Conservation (phyloP, 768 basidiomycete species). For the Collybiopsis confluens region DNA sequence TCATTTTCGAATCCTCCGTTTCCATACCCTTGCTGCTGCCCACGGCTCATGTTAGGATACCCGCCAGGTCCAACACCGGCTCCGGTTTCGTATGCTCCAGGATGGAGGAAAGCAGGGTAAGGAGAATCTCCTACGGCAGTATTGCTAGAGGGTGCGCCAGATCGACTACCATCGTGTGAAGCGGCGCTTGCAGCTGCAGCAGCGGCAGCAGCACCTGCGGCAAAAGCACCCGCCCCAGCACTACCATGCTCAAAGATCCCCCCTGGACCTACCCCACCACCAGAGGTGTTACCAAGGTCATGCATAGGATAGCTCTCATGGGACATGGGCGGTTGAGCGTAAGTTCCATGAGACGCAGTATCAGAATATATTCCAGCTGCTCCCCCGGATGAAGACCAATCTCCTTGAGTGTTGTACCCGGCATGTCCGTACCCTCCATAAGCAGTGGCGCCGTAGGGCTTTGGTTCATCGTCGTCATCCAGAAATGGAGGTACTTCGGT, state of each 20-base stretch:
- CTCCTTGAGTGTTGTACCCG: conserved; percentile 6
- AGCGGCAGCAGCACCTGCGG: conserved; percentile 33
- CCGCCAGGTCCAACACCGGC: conserved; percentile 12
- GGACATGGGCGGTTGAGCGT: conserved; percentile 40
- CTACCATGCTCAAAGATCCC: conserved; percentile 1
- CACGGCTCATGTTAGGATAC: background rate
- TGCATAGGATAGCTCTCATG: conserved; percentile 49
- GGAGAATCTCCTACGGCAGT: conserved; percentile 26
- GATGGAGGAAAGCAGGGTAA: conserved; percentile 32
- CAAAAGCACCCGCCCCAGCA: conserved; percentile 1
- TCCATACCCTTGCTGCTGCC: background rate
- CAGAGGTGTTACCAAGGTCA: conserved; percentile 26
- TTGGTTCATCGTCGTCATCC: conserved; percentile 42
- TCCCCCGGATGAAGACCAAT: conserved; percentile 11
- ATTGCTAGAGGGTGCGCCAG: conserved; percentile 7
- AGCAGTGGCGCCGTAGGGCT: conserved; percentile 19
- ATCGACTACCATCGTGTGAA: conserved; percentile 25
- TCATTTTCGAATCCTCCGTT: background rate
- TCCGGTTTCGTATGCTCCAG: background rate
- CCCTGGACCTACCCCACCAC: conserved; percentile 1
- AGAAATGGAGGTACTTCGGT: conserved; percentile 52
- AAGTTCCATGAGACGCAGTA: conserved; percentile 55
- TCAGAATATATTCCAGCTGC: conserved; percentile 35
- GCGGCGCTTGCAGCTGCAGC: conserved; percentile 18
- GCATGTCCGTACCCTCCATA: conserved; percentile 15